Percentiles rank a stretch among this genome's conserved stretches.
Conservation (phyloP, 768 basidiomycete species). For the Pleurotus salmoneostramineus region DNA sequence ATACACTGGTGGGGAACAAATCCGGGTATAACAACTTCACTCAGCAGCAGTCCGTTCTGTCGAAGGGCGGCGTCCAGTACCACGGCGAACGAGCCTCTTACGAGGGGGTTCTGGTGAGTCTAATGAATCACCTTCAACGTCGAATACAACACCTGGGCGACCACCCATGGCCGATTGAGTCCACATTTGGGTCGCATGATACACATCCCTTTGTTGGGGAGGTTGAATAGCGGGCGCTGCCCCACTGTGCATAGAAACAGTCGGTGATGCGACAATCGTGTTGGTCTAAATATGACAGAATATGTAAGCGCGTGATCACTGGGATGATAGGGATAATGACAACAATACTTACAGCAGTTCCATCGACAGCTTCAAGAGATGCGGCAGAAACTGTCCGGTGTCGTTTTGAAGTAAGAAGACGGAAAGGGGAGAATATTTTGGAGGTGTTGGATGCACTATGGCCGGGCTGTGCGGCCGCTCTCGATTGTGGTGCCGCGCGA, state of each 20-base stretch:
- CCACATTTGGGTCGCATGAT: slow-evolving; percentile 67
- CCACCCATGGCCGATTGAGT: slow-evolving; percentile 35
- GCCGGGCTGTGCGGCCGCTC: slow-evolving; percentile 13
- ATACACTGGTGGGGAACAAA: not conserved
- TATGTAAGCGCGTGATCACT: not conserved
- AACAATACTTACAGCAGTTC: slow-evolving; percentile 64
- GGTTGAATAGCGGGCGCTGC: slow-evolving; percentile 42
- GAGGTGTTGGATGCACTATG: slow-evolving; percentile 16
- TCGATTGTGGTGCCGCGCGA: not conserved
- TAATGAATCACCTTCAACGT: slow-evolving; percentile 50
- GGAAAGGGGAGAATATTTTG: slow-evolving; percentile 60
- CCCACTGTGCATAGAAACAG: slow-evolving; percentile 63
- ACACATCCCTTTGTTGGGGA: slow-evolving; percentile 62
- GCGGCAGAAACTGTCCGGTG: slow-evolving; percentile 68
- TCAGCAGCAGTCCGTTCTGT: not conserved
- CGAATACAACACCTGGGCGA: slow-evolving; percentile 66
- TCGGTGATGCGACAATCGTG: slow-evolving; percentile 73
- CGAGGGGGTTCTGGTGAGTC: slow-evolving; percentile 30
- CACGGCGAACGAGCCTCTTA: slow-evolving; percentile 11
- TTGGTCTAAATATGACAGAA: slow-evolving; percentile 43
- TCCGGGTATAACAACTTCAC: not conserved
- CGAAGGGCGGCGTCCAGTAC: slow-evolving; percentile 1
- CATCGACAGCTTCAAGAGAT: slow-evolving; percentile 76
- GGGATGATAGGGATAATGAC: slow-evolving; percentile 1
- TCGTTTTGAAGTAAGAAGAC: slow-evolving; percentile 52